Conservation (phyloP, 441 rosid genomes). For the Populus hybrid region DNA sequence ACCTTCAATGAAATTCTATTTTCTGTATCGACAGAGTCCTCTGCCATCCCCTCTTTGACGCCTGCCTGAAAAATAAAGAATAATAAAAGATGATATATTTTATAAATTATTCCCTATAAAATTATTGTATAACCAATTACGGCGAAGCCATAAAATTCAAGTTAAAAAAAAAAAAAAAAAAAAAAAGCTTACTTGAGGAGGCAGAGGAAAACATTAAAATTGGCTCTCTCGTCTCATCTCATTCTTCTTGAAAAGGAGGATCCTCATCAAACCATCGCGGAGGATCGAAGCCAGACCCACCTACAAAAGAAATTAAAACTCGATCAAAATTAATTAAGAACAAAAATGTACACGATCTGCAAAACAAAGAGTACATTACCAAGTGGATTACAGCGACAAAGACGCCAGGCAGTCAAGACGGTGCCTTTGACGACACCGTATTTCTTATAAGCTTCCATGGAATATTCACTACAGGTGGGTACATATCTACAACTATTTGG, state of each 20-base stretch:
- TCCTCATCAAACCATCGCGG: conserved; percentile 84
- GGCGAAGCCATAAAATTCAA: background rate
- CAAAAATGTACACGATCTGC: background rate
- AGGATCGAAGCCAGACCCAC: conserved; percentile 91
- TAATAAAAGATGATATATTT: too few species aligned
- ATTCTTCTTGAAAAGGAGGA: conserved; percentile 33
- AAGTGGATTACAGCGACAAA: conserved; percentile 92
- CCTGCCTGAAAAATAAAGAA: background rate
- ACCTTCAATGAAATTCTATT: background rate
- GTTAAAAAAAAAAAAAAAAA: background rate
- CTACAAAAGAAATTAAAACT: conserved; percentile 18
- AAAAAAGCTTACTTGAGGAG: too few species aligned
- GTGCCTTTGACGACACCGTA: conserved; percentile 79
- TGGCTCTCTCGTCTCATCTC: conserved; percentile 16
- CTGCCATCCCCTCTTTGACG: background rate
- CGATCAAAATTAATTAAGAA: background rate
- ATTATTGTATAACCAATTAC: too few species aligned
- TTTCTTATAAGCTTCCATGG: conserved; percentile 90
- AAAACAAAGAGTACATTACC: conserved; percentile 34
- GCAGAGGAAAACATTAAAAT: too few species aligned
- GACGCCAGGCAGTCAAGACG: conserved; percentile 68
- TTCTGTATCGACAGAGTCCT: background rate
- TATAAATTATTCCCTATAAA: background rate
- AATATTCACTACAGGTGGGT: conserved; percentile 88
- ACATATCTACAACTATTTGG: conserved; percentile 80